These are phyloP conservation scores for Scutellaria baicalensis DNA, from an alignment of 257 asterid genomes.

Conservation along the genomic window DNA sequence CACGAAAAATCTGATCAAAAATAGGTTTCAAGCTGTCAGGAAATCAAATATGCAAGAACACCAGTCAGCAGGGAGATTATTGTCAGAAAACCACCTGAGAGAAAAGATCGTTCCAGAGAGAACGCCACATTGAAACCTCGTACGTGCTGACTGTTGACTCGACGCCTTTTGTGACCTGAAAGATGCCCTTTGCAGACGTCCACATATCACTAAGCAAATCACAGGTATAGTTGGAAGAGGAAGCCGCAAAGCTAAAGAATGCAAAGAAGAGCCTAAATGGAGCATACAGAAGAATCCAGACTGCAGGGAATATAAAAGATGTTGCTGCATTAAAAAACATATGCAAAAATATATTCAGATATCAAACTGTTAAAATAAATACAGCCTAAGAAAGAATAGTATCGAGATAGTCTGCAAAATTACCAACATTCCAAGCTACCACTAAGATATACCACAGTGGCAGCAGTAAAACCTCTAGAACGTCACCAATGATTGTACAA, in stretches of 20 bases:
- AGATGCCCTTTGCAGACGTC: slow-evolving; percentile 41
- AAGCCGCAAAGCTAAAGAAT: slow-evolving; percentile 27
- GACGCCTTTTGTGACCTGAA: slow-evolving; percentile 37
- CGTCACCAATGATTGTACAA: slow-evolving; percentile 31
- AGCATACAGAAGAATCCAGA: slow-evolving; percentile 41
- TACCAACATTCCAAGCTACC: slow-evolving; percentile 44
- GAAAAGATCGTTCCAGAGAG: slow-evolving; percentile 85
- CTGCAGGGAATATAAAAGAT: slow-evolving; percentile 41
- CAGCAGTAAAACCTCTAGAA: slow-evolving; percentile 45
- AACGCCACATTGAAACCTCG: slow-evolving; percentile 71
- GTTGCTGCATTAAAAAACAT: slow-evolving; percentile 26
- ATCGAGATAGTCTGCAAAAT: slow-evolving; percentile 9
- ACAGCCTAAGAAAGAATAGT: not conserved
- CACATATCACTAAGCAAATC: slow-evolving; percentile 33
- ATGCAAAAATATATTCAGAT: not conserved
- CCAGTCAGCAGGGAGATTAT: not conserved
- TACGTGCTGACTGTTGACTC: slow-evolving; percentile 53
- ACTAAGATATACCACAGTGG: slow-evolving; percentile 50
- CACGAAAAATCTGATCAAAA: slow-evolving; percentile 55
- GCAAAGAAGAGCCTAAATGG: slow-evolving; percentile 29
- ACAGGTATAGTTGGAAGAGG: slow-evolving; percentile 24
- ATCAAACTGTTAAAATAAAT: not conserved
- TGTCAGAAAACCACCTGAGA: slow-evolving; percentile 55
- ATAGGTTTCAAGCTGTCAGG: not conserved
- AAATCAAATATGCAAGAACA: not conserved